These are phyloP conservation scores for Russula earlei DNA, from an alignment of 768 basidiomycete genomes.

Conservation along the genomic window DNA sequence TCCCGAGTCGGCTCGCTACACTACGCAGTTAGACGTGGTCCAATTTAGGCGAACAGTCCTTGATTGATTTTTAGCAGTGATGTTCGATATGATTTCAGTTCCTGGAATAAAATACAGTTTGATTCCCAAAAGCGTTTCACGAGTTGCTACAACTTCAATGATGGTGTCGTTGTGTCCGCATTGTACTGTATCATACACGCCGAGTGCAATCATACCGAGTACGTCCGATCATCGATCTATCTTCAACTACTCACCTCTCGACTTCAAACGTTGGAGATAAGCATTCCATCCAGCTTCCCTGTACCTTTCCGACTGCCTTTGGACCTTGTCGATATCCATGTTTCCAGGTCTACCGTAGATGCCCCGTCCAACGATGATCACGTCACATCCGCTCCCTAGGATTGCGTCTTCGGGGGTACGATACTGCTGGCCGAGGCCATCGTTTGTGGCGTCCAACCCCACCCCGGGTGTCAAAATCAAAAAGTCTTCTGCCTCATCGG, in stretches of 20 bases:
- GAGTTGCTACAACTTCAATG: no score
- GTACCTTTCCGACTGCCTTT: constrained; percentile 76
- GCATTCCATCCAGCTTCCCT: constrained; percentile 84
- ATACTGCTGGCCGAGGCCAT: constrained; percentile 46
- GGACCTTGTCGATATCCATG: constrained; percentile 39
- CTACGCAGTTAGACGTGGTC: no score
- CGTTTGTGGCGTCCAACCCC: constrained; percentile 61
- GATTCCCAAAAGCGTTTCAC: no score
- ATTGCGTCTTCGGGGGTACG: constrained; percentile 85
- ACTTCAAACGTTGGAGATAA: constrained; percentile 44
- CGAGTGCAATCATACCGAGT: not conserved
- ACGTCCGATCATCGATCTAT: not conserved
- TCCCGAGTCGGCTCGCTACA: no score
- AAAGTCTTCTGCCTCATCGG: constrained; percentile 53
- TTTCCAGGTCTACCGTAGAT: constrained; percentile 63
- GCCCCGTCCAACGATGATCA: constrained; percentile 96
- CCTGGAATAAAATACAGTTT: no score
- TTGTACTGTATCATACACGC: not conserved
- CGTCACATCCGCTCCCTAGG: constrained; percentile 73
- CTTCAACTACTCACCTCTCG: not conserved
- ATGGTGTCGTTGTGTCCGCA: not conserved
- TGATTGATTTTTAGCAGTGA: no score
- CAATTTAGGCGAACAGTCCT: no score
- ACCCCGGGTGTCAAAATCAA: constrained; percentile 90
- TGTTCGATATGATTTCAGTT: no score